phyloP scores from a whole-genome alignment of 1,284 basidiomycete species.

The Microbotryum violaceum region DNA sequence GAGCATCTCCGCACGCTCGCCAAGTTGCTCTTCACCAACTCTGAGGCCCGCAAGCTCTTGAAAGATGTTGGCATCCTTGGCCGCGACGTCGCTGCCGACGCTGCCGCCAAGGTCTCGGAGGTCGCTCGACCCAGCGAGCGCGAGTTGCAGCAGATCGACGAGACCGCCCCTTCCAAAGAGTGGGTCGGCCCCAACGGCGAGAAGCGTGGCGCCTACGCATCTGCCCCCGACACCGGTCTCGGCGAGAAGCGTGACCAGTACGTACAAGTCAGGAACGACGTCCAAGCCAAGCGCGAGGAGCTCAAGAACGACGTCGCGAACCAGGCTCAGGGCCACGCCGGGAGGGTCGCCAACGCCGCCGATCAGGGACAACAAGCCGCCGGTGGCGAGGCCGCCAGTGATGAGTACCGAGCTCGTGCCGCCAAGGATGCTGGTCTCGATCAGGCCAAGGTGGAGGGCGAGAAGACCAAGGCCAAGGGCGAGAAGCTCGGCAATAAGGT shows the following conservation, averaged over 20 bases:
- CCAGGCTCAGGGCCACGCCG: slow-evolving; percentile 20
- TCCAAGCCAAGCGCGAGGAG: slow-evolving; percentile 26
- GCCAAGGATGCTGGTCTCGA: slow-evolving; percentile 22
- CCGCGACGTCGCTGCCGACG: slow-evolving; percentile 43
- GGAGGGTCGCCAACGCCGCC: slow-evolving; percentile 31
- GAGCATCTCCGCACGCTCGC: slow-evolving; percentile 73
- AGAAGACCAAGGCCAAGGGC: slow-evolving; percentile 45
- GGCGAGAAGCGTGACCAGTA: slow-evolving; percentile 41
- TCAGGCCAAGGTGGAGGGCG: slow-evolving; percentile 40
- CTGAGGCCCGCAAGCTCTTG: slow-evolving; percentile 80
- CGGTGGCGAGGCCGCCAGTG: slow-evolving; percentile 31
- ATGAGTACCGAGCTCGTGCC: slow-evolving; percentile 30
- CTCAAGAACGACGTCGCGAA: slow-evolving; percentile 22
- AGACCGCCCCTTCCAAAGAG: slow-evolving; percentile 56
- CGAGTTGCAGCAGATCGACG: slow-evolving; percentile 58
- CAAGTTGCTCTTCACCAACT: slow-evolving; percentile 74
- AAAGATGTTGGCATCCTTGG: slow-evolving; percentile 74
- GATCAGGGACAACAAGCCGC: slow-evolving; percentile 39
- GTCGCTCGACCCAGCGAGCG: slow-evolving; percentile 61
- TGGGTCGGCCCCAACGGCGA: slow-evolving; percentile 46
- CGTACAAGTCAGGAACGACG: slow-evolving; percentile 40
- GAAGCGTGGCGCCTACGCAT: slow-evolving; percentile 33
- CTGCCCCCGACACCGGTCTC: slow-evolving; percentile 35
- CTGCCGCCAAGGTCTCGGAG: slow-evolving; percentile 66
- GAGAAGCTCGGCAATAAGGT: slow-evolving; percentile 50